Base-by-base conservation (phyloP, 768 basidiomycete species). In the Termitomyces sp. region DNA sequence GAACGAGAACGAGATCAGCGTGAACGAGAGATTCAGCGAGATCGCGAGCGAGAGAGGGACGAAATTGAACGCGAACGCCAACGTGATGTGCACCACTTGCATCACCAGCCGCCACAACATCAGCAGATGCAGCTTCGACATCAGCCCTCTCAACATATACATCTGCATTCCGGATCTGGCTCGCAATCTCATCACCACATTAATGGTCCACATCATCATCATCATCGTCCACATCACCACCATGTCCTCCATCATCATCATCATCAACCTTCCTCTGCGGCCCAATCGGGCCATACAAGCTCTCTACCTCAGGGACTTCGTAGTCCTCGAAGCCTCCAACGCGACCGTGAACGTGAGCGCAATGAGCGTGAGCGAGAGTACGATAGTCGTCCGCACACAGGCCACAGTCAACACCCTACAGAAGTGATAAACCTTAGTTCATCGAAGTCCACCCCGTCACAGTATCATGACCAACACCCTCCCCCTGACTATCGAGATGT, bases 381-480 rank as follows among this genome's bases (percentile, higher is more conserved):
- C 18, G 63, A 65, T 38, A 64, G 57, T 44, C 73, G 72, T 35
- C 68, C 75, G 4, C 74, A 73, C 26, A 67, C 69, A 36, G 69
- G 69, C 2, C 75, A 69, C 33, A 65, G 70, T 51, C 68, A 69
- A 35, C 80, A 80, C 61, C 75, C 77, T 10, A 77, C 80, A 20
- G 83, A 84, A 58, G 71, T 82, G 46, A 80, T 84, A 44, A 82
- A 77, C 54, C 68, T 82, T 13, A 73, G 77, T 38, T 74, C 77
- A 7, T 68, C 72, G 6, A 77, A 74, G 55, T 43, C 56, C 4
- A 54, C 20, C 18, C 56, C 70, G 3, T 66, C 70, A 22, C 63
- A 77, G 7, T 70, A 72, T 32, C 75, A 75, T 18, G 73, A 70
- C 13, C 66, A 53, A 59, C 61, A 60, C 3, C 56, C 60, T n/a